phyloP scores from a whole-genome alignment of 2,329 filamentous ascomycete species.

The Diaporthe nobilis region DNA sequence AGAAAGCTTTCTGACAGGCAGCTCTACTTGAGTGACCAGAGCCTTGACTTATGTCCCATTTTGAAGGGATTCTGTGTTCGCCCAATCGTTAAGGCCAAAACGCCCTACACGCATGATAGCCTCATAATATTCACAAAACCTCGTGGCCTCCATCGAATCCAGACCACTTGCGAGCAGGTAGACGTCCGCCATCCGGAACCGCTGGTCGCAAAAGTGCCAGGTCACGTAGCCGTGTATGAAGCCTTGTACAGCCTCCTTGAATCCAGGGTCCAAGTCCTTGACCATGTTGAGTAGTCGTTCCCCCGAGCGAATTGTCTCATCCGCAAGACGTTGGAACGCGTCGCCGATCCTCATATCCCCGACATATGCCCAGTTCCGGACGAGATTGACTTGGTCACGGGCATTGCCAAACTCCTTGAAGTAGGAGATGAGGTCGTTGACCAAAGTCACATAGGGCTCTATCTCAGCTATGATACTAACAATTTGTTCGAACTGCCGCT shows the following conservation, averaged over 20 bases:
- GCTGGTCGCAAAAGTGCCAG: slow-evolving; percentile 6
- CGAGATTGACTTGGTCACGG: neutral
- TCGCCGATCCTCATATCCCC: neutral
- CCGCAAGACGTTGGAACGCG: neutral
- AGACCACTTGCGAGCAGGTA: neutral
- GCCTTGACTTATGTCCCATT: neutral
- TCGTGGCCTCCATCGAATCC: neutral
- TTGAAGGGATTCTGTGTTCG: neutral
- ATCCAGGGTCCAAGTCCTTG: neutral
- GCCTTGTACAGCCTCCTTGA: neutral
- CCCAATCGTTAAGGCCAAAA: neutral
- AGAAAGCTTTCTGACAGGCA: neutral
- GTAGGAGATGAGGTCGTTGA: neutral
- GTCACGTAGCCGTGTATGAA: neutral
- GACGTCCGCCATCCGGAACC: neutral
- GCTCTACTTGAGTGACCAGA: neutral
- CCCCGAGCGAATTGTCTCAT: neutral
- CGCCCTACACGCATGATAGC: neutral
- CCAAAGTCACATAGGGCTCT: neutral
- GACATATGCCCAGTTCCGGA: slow-evolving; percentile 3
- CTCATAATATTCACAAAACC: neutral
- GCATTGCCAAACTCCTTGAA: neutral
- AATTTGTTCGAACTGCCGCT: neutral
- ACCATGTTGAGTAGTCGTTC: neutral
- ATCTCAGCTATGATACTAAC: neutral